Base-by-base conservation (phyloP, 352 stramenopile species). In the Pythium sp. region DNA sequence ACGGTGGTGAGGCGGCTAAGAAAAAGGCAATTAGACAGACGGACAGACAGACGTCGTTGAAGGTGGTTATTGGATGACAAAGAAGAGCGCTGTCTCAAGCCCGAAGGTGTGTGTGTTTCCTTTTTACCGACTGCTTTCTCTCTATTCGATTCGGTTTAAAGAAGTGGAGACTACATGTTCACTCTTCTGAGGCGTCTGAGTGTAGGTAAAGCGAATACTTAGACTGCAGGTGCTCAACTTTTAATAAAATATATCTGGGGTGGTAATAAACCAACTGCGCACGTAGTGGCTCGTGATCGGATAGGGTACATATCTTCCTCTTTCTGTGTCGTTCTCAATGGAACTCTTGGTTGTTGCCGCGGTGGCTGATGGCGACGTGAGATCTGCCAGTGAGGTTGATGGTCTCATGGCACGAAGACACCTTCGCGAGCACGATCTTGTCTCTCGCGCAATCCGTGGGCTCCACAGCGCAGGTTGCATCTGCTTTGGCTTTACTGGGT, bases 351-450 rank as follows among this genome's bases (percentile, higher is more conserved):
- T 72, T 72, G 62, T 68, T 72, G 47, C 68, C 38, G 47, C 62
- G 62, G 18, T 67, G 61, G 26, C 36, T 56, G 59, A 55, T 26
- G 24, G 24, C 18, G 51, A 65, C 18, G 67, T 62, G 66, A 65
- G 54, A 18, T 46, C 56, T 38, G 32, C 56, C 56, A 49, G 56
- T n/a, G 56, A 49, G 56, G 32, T 38, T 24, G 56, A 49, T 41
- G n/a, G 56, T 32, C 56, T 72, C 68, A 75, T 70, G 15, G 20
- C 18, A 64, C 28, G 60, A 79, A 54, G 72, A 68, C 51, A 86
- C 80, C 15, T 83, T 88, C 55, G 69, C 67, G 43, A 91, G 77
- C 53, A 74, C 72, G 67, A 91, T 73, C 65, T 91, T 93, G 69
- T 85, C 81, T 56, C 84, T 89, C 14, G 76, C 73, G 58, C 82